Evolutionary conservation across 2,329 filamentous ascomycete species (phyloP).

Genomic region (Colletotrichum sp.): DNA sequence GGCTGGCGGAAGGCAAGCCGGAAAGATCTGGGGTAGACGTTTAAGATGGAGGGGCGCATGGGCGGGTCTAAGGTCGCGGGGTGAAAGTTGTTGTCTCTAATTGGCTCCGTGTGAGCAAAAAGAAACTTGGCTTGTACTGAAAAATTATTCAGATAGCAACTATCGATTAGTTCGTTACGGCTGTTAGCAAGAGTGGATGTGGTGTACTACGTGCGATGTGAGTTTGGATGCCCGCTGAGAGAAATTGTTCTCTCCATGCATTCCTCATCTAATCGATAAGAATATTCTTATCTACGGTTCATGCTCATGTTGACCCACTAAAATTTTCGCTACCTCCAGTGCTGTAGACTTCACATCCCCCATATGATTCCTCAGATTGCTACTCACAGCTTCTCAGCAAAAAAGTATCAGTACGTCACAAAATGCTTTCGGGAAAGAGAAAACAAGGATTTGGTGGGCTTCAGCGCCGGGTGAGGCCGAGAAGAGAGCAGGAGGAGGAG

Average conservation of each 20-base stretch:
- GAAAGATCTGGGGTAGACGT: slow-evolving; percentile 3
- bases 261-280: background rate
- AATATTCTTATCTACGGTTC: background rate
- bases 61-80: background rate
- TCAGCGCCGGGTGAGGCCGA: slow-evolving; percentile 44
- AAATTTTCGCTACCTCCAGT: slow-evolving; percentile 8
- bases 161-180: background rate
- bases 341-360: background rate
- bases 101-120: background rate
- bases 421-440: slow-evolving; percentile 23
- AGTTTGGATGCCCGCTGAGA: background rate
- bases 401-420: background rate
- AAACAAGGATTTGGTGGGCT: slow-evolving; percentile 24
- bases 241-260: background rate
- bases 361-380: background rate
- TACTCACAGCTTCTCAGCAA: background rate
- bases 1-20: background rate
- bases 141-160: background rate
- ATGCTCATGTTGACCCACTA: slow-evolving; percentile 8
- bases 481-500: slow-evolving; percentile 35
- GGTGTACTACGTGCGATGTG: background rate
- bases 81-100: background rate
- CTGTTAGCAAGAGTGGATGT: background rate
- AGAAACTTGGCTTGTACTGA: background rate
- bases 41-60: slow-evolving; percentile 8